phyloP scores from a whole-genome alignment of 1,284 basidiomycete species.

The Cryptococcus jaspeensis region DNA sequence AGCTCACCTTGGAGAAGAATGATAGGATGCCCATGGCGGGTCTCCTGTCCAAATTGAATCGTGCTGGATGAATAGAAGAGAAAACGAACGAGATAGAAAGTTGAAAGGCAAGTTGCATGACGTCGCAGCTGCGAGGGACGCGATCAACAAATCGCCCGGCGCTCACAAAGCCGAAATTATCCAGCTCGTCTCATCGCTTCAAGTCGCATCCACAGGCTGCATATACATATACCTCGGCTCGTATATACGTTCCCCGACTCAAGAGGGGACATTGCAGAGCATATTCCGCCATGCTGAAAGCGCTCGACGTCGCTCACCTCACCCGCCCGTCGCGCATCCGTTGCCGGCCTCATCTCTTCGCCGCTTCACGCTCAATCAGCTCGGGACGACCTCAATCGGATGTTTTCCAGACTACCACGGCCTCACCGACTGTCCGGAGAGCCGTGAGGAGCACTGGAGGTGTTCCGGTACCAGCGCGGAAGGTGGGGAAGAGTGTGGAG shows the following conservation, averaged over 20 bases:
- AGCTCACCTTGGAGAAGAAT: slow-evolving; percentile 36
- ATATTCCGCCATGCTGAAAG: slow-evolving; percentile 10
- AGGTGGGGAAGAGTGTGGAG: not conserved
- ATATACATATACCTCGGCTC: too few relatives aligned
- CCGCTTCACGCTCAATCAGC: slow-evolving; percentile 5
- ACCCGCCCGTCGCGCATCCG: slow-evolving; percentile 23
- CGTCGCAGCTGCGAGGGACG: not conserved
- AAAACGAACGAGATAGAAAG: not conserved
- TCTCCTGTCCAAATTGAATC: too few relatives aligned
- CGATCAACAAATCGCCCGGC: not conserved
- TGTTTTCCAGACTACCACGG: not conserved
- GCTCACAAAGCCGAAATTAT: not conserved
- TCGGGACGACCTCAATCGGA: not conserved
- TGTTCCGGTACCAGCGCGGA: not conserved
- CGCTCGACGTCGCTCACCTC: slow-evolving; percentile 17
- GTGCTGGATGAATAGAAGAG: not conserved
- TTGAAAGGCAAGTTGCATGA: not conserved
- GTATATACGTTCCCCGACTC: too few relatives aligned
- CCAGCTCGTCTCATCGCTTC: too few relatives aligned
- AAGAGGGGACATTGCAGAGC: not conserved
- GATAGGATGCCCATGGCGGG: slow-evolving; percentile 44
- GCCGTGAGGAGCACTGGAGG: not conserved
- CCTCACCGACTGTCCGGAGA: not conserved
- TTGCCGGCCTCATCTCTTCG: slow-evolving; percentile 18
- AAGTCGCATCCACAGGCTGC: too few relatives aligned